A percentile compares a stretch with the other conserved stretches of the same genome.
These are phyloP conservation scores for Geotrichum restrictum DNA, from an alignment of 1,139 yeast genomes.

Conservation along the genomic window DNA sequence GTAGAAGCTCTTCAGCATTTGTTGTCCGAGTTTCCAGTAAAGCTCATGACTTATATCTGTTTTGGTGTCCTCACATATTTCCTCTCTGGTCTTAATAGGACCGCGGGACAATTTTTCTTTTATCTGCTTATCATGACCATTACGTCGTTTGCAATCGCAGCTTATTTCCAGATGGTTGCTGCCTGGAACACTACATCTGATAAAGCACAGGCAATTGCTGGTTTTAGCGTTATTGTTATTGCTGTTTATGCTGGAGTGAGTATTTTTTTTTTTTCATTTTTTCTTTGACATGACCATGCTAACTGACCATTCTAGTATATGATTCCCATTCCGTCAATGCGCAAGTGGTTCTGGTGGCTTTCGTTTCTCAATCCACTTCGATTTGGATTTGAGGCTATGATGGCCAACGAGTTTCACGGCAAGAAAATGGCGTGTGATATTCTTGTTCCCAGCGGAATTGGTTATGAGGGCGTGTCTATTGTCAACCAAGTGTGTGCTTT, in stretches of 20 bases:
- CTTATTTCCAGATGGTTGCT: conserved; percentile 57
- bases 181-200: conserved; percentile 51
- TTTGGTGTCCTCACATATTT: conserved; percentile 43
- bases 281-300: conserved; percentile 37
- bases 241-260: conserved; percentile 32
- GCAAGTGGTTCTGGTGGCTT: conserved; percentile 53
- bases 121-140: conserved; percentile 37
- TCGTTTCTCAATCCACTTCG: conserved; percentile 48
- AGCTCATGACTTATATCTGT: conserved; percentile 33
- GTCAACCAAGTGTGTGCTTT: conserved; percentile 44
- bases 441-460: conserved; percentile 37
- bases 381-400: conserved; percentile 45
- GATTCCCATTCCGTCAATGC: conserved; percentile 47
- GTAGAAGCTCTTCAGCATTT: conserved; percentile 44
- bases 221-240: conserved; percentile 43
- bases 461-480: conserved; percentile 38
- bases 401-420: conserved; percentile 47
- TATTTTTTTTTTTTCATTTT: conserved; percentile 36
- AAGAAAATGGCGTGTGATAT: conserved; percentile 41
- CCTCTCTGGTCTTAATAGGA: conserved; percentile 39
- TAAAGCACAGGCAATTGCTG: conserved; percentile 58
- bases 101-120: conserved; percentile 44
- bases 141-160: conserved; percentile 47
- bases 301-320: conserved; percentile 35
- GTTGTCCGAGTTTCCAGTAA: conserved; percentile 40